phyloP scores from a whole-genome alignment of 1,284 basidiomycete species.

The Sanghuangporus weigelae region DNA sequence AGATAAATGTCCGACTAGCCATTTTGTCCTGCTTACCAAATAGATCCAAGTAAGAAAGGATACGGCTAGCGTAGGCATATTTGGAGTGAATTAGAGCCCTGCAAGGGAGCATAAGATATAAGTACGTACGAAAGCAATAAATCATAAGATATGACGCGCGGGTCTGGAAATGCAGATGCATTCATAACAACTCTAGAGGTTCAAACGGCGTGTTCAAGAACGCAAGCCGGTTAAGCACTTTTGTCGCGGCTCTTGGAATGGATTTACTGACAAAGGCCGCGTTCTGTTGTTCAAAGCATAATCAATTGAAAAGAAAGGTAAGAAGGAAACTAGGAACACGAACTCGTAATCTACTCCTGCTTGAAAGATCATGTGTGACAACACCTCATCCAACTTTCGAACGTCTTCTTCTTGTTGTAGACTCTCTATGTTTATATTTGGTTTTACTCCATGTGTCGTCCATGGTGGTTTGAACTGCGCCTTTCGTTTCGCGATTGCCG shows the following conservation, averaged over 20 bases:
- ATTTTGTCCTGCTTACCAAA: conserved; percentile 48
- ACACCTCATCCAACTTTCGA: conserved; percentile 53
- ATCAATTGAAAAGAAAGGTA: conserved; percentile 6
- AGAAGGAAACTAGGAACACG: conserved; percentile 22
- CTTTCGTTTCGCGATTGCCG: conserved; percentile 25
- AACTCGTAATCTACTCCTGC: conserved; percentile 86
- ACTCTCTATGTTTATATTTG: neutral
- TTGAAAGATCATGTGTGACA: conserved; percentile 74
- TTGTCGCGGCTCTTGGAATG: neutral
- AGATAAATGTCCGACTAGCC: neutral
- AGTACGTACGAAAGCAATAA: conserved; percentile 61
- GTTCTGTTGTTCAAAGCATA: conserved; percentile 44
- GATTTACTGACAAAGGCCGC: conserved; percentile 66
- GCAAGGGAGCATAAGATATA: conserved; percentile 8
- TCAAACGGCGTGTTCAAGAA: neutral
- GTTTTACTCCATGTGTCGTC: conserved; percentile 20
- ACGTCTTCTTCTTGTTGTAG: conserved; percentile 33
- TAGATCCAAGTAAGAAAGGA: conserved; percentile 70
- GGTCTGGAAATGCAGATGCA: conserved; percentile 77
- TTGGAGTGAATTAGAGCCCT: neutral
- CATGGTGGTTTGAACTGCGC: conserved; percentile 25
- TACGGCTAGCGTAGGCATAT: conserved; percentile 41
- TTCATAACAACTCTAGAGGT: conserved; percentile 68
- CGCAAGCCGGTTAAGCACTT: neutral
- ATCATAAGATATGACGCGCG: conserved; percentile 72